Evolutionary conservation across 1,139 yeast species (phyloP), one percentile per base, ranked within the genome.

Genomic region (Candida anutae): DNA sequence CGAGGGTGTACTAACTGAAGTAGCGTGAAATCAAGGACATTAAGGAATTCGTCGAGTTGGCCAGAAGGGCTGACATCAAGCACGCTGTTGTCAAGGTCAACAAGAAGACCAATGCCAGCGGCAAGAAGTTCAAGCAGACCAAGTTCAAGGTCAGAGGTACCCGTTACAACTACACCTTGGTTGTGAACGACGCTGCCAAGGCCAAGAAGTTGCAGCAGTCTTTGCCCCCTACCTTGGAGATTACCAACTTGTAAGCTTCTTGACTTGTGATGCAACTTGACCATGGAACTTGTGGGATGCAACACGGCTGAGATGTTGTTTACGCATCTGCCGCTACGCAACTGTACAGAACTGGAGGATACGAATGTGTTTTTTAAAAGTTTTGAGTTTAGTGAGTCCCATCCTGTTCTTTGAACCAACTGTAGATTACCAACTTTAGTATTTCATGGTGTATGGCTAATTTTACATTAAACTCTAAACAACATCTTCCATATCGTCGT

Each of bases 71-170:
- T 58, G 98, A 88, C 77, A 88, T 90, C 64, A 77, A 77, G 71
- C 69, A 83, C 45, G 95, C 94, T 53, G 80, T 88, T 62, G 79
- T 85, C 71, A 84, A 81, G 75, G 73, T 75, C 62, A 84, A 87
- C 88, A 70, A 78, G 72, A 85, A 85, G 75, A 52, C 77, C 57
- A 78, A 77, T 70, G 74, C 81, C 49, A 77, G 77, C 72, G 94
- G 94, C 66, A 80, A 80, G 74, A 71, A 72, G 53, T 73, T 76
- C 77, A 80, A 81, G 71, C 88, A 82, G 71, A 87, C 96, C 75
- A 90, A 90, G 74, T 90, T 90, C 90, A 90, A 93, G 85, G 87
- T 90, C 60, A 85, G 98, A 77, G 95, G 96, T 66, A 59, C 95
- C 48, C 84, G 75, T 67, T 69, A 83, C 77, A 80, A 85, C 60